Conservation (phyloP, 2,329 filamentous ascomycete genomes). For the Simplicillium sp. region DNA sequence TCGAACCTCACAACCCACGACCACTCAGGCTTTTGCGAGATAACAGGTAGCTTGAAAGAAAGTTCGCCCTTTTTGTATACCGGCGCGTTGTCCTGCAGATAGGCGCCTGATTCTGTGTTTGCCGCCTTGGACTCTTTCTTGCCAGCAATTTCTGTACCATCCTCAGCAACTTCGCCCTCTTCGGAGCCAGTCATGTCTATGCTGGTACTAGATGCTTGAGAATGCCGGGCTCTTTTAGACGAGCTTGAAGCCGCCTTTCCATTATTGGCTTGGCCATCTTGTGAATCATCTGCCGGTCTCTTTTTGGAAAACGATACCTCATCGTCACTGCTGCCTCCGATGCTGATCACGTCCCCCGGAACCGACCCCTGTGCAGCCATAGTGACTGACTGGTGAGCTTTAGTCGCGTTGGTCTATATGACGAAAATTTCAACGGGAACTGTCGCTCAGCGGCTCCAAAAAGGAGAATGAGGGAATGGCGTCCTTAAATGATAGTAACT, state of each 20-base stretch:
- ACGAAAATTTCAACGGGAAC: too few species aligned
- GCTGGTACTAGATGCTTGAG: constrained; percentile 11
- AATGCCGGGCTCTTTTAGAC: constrained; percentile 2
- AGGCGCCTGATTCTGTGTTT: constrained; percentile 4
- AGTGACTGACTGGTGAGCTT: neutral
- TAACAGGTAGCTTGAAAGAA: constrained; percentile 17
- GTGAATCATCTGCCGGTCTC: constrained; percentile 15
- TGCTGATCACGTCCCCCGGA: constrained; percentile 12
- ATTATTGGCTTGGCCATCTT: constrained; percentile 7
- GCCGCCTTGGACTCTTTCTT: constrained; percentile 3
- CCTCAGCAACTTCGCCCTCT: constrained; percentile 23
- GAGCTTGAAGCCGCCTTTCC: constrained; percentile 5
- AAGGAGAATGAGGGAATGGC: too few species aligned
- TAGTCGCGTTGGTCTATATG: neutral
- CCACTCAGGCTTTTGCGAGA: constrained; percentile 16
- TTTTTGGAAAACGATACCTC: constrained; percentile 16
- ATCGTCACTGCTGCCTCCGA: constrained; percentile 12
- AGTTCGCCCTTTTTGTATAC: constrained; percentile 11
- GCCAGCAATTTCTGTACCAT: constrained; percentile 2
- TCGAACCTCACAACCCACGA: constrained; percentile 24
- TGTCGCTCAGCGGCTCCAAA: too few species aligned
- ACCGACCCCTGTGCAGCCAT: constrained; percentile 10
- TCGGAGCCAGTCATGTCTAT: constrained; percentile 13
- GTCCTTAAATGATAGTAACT: too few species aligned
- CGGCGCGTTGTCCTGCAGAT: constrained; percentile 11